Percentiles rank a stretch among this genome's conserved stretches.
phyloP scores from a whole-genome alignment of 208 protist genomes.

The Sergeia podlipaevii region DNA sequence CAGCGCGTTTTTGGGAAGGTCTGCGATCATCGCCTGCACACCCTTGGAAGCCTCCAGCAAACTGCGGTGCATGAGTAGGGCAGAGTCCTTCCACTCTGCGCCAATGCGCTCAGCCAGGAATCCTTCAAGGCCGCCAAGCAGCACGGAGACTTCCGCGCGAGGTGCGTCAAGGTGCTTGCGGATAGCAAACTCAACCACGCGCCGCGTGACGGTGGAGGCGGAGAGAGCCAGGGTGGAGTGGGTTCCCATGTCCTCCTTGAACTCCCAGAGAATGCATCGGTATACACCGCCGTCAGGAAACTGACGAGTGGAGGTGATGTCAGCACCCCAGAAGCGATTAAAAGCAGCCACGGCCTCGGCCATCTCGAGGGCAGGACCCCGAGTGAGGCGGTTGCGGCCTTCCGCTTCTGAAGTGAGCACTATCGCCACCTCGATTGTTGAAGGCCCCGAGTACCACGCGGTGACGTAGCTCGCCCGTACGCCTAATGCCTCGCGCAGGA shows the following conservation, averaged over 20 bases:
- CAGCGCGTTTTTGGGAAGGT: constrained; percentile 48
- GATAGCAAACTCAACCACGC: constrained; percentile 57
- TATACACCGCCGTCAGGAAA: constrained; percentile 86
- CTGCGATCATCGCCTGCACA: constrained; percentile 61
- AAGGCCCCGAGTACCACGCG: constrained; percentile 39
- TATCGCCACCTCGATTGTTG: constrained; percentile 44
- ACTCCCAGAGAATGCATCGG: constrained; percentile 77
- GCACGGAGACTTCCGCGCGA: constrained; percentile 27
- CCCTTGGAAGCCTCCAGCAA: constrained; percentile 54
- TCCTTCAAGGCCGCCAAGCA: constrained; percentile 62
- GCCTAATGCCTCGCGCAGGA: constrained; percentile 49
- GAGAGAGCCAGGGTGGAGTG: constrained; percentile 51
- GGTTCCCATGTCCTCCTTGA: constrained; percentile 22
- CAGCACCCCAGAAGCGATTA: constrained; percentile 73
- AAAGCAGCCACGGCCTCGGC: constrained; percentile 62
- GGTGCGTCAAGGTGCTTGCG: constrained; percentile 31
- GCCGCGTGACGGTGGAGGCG: constrained; percentile 49
- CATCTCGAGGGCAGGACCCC: constrained; percentile 70
- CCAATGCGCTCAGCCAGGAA: constrained; percentile 65
- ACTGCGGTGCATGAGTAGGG: constrained; percentile 45
- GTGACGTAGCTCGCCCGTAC: constrained; percentile 32
- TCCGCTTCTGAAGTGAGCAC: constrained; percentile 59
- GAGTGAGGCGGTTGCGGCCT: constrained; percentile 69
- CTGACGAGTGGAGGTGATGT: constrained; percentile 72
- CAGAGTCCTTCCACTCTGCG: constrained; percentile 70